Evolutionary conservation across 306 rosid genomes (phyloP), one percentile per base, ranked within the genome.

Genomic region (Lagenaria siceraria): DNA sequence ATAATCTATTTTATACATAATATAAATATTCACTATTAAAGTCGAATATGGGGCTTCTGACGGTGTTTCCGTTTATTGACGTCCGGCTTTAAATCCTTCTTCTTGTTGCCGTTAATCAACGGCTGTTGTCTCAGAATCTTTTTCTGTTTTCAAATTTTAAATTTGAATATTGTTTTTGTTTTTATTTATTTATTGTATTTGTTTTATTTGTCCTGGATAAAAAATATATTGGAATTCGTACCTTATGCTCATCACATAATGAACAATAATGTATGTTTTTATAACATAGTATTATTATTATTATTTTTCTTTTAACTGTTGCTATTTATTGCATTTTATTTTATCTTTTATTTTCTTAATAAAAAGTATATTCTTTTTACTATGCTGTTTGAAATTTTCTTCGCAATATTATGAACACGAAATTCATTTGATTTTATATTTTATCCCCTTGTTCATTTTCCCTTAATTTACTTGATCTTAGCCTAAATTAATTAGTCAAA

Each of bases 51-150:
- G 54, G 36, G 55, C n/a, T 69, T 71, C 42, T 25, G 76, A 71
- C 76, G 76, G 76, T 4, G 76, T 3, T 3, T 48, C 48, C 76
- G 59, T 71, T 48, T 48, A 48, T 71, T 70, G 76, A 70, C 76
- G 58, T 43, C 56, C 14, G n/a, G 9, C 24, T 70, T 22, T 25
- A 14, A 69, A 21, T 2, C 36, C 55, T 14, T 60, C n/a, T 13
- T 22, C 36, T 46, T 3, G 19, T 22, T 43, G 56, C 58, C 76
- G 76, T 71, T 71, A 48, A 71, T 6, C 8, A 71, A 71, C 76
- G 76, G 58, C 76, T 13, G 76, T 71, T 2, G 7, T 71, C 40
- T 15, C 24, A 25, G 40, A 48, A 71, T 46, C 55, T 68, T 13
- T 35, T 24, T 27, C 58, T 6, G 0, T 21, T 71, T 71, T 71